phyloP scores from a whole-genome alignment of 345 rosid species.

The Erucastrum elatum region DNA sequence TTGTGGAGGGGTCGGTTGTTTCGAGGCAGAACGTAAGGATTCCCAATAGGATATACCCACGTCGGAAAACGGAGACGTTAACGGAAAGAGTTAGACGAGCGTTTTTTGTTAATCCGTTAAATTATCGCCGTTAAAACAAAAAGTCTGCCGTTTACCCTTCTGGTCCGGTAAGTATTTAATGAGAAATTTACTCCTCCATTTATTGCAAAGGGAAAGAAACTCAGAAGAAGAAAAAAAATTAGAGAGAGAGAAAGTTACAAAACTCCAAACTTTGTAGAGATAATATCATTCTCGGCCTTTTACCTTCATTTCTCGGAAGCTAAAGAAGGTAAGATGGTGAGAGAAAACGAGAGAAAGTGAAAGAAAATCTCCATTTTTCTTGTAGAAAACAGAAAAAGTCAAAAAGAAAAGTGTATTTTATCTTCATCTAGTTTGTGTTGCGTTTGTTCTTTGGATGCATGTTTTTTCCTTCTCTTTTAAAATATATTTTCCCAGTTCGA shows the following conservation, averaged over 20 bases:
- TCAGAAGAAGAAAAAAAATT: neutral
- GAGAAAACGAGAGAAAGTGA: conserved; percentile 16
- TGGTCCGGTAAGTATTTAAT: conserved; percentile 48
- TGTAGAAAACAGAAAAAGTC: conserved; percentile 7
- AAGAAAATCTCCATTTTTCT: conserved; percentile 20
- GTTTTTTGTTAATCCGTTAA: conserved; percentile 28
- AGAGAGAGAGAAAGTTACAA: conserved; percentile 13
- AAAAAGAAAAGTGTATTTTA: neutral
- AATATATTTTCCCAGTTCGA: neutral
- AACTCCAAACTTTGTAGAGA: conserved; percentile 33
- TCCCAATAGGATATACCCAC: conserved; percentile 29
- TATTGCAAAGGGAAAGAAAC: conserved; percentile 42
- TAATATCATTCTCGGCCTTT: conserved; percentile 4
- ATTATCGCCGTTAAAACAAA: conserved; percentile 30
- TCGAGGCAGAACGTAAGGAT: conserved; percentile 30
- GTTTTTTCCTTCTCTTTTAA: neutral
- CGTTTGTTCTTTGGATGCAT: conserved; percentile 1
- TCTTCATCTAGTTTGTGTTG: conserved; percentile 19
- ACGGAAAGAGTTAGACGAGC: conserved; percentile 16
- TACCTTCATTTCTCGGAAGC: conserved; percentile 28
- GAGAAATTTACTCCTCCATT: conserved; percentile 49
- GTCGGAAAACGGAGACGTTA: conserved; percentile 34
- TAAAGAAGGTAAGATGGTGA: conserved; percentile 28
- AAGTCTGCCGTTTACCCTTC: conserved; percentile 47
- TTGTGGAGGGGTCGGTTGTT: conserved; percentile 4